Conservation (phyloP, 768 basidiomycete genomes). For the Cystobasidiopsis lactophilus region DNA sequence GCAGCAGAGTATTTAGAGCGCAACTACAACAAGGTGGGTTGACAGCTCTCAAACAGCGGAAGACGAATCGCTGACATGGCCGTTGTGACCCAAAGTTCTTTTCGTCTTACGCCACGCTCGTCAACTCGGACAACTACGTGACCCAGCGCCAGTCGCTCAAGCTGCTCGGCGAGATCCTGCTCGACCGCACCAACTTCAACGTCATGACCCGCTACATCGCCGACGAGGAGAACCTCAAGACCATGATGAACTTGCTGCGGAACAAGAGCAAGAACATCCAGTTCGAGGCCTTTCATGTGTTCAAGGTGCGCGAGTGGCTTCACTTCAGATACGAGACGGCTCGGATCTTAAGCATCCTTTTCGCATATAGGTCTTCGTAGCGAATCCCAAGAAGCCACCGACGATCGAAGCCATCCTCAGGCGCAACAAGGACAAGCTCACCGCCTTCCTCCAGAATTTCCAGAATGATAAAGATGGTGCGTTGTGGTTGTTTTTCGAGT, state of each 20-base stretch:
- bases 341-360: background rate
- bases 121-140: conserved; percentile 86
- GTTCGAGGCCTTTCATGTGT: conserved; percentile 98
- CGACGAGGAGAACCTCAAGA: conserved; percentile 86
- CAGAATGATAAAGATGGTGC: conserved; percentile 91
- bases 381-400: conserved; percentile 95
- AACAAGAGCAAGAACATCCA: conserved; percentile 99
- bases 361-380: conserved; percentile 61
- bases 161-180: conserved; percentile 85
- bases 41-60: background rate
- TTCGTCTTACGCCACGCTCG: conserved; percentile 73
- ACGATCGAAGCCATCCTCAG: conserved; percentile 77
- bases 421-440: conserved; percentile 80
- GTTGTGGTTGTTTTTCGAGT: conserved; percentile 4
- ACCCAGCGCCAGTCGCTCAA: conserved; percentile 99
- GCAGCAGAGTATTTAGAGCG: conserved; percentile 89
- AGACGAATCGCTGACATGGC: background rate
- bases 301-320: conserved; percentile 48
- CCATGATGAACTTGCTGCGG: conserved; percentile 98
- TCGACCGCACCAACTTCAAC: conserved; percentile 92
- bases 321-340: background rate
- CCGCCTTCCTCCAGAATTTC: conserved; percentile 72
- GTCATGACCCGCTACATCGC: conserved; percentile 97
- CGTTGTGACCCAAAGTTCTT: conserved; percentile 47
- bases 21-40: conserved; percentile 77